Evolutionary conservation across 2,329 filamentous ascomycete species (phyloP).

Genomic region (Pseudogymnoascus sp.): DNA sequence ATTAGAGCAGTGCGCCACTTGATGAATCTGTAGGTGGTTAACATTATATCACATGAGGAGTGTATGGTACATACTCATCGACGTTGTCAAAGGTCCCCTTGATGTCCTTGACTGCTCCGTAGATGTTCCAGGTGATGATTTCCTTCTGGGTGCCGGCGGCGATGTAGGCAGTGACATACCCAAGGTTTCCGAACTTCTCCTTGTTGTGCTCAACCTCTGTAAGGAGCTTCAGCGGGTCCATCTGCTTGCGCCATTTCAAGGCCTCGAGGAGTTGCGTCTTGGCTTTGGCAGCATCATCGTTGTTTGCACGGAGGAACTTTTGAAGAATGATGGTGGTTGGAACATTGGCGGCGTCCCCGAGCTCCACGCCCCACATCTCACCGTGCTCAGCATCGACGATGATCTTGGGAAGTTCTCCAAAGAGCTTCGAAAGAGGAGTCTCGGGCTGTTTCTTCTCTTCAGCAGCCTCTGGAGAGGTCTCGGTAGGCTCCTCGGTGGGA

Average conservation of each 20-base stretch:
- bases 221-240: conserved; percentile 61
- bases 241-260: conserved; percentile 73
- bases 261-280: conserved; percentile 72
- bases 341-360: conserved; percentile 48
- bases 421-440: conserved; percentile 46
- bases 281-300: conserved; percentile 64
- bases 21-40: conserved; percentile 57
- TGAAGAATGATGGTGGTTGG: conserved; percentile 79
- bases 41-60: not conserved
- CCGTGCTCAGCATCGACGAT: conserved; percentile 50
- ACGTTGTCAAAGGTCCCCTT: conserved; percentile 74
- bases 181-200: conserved; percentile 67
- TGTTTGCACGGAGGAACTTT: conserved; percentile 90
- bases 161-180: conserved; percentile 70
- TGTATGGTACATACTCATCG: conserved; percentile 55
- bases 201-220: conserved; percentile 55
- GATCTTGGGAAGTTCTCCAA: conserved; percentile 50
- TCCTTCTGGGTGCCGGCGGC: conserved; percentile 45
- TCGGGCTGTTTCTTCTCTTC: not conserved
- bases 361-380: conserved; percentile 82
- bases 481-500: not conserved
- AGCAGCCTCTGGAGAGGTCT: not conserved
- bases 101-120: conserved; percentile 77
- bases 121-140: conserved; percentile 88
- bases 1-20: conserved; percentile 85